phyloP scores from a whole-genome alignment of 163 green algal genomes.

The Chlorella variabilis region DNA sequence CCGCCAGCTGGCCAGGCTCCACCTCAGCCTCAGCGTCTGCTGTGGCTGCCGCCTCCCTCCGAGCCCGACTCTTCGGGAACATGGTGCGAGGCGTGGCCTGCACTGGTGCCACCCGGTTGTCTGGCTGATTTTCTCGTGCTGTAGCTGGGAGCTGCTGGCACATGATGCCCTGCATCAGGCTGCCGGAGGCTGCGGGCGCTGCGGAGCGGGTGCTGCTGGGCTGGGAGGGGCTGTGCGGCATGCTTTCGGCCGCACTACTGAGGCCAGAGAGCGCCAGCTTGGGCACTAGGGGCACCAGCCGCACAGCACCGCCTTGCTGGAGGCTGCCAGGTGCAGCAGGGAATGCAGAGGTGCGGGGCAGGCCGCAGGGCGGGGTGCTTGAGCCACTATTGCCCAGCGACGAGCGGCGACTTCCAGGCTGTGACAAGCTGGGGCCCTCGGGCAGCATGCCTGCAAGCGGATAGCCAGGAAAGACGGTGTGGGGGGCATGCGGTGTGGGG shows the following conservation, averaged over 20 bases:
- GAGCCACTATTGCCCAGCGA: constrained; percentile 21
- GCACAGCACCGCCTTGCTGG: background rate
- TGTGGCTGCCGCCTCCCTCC: background rate
- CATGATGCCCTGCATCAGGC: background rate
- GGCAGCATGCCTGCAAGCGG: background rate
- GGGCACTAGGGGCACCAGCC: constrained; percentile 4
- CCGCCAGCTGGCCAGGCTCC: background rate
- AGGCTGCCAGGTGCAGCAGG: background rate
- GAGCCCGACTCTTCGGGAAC: constrained; percentile 13
- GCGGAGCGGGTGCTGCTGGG: constrained; percentile 1
- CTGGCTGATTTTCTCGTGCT: constrained; percentile 20
- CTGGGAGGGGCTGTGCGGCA: background rate
- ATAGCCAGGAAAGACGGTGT: too few species aligned
- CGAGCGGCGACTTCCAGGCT: background rate
- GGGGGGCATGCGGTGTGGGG: too few species aligned
- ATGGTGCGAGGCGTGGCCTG: constrained; percentile 24
- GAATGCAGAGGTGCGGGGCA: background rate
- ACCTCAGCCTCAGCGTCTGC: background rate
- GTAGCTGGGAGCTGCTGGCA: constrained; percentile 1
- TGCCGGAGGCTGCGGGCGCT: background rate
- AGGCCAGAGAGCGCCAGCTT: constrained; percentile 9
- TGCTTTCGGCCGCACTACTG: background rate
- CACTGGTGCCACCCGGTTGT: constrained; percentile 19
- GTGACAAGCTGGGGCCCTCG: background rate
- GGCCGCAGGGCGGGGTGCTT: background rate